Base-by-base conservation (phyloP, 2,329 filamentous ascomycete species). In the Hymenoscyphus salicellus region DNA sequence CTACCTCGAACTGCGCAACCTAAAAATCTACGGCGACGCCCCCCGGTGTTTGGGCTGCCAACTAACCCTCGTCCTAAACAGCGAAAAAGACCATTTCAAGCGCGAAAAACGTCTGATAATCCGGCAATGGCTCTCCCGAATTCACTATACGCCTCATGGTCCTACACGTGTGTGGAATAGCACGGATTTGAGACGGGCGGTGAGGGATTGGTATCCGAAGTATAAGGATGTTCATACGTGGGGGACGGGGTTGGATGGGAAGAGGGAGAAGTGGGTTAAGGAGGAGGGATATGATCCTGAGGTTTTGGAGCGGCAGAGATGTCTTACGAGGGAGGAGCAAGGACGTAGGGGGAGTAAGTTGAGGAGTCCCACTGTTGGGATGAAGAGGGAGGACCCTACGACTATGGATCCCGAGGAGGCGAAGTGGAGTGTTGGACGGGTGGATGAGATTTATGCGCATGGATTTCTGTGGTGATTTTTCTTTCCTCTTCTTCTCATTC, bases 11-110 rank as follows among this genome's bases (percentile, higher is more conserved):
- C 59, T 66, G 17, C 41, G 43, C 4, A n/a, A 62, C 5, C 32
- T 28, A 8, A 4, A 30, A 8, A 23, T 16, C 5, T 6, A 61
- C 16, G 28, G 26, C 14, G 46, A 58, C 1, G 23, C 43, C 3
- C 55, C 43, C 5, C 14, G 5, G 1, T 65, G 64, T 38, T 32
- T 68, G 3, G 72, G 69, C 1, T 75, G 73, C 57, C 61, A 60
- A 16, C 52, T 75, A 1, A 61, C 16, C 3, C 3, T 52, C 1
- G n/a, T 56, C 8, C 62, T 73, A 3, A 33, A 66, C 0, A 30
- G 8, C 16, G 73, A 75, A 61, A 36, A 20, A 1, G 73, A 75
- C 30, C 73, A 75, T 20, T 72, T 68, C 55, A 75, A 75, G 58
- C 0, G 2, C 0, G 1, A 55, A 0, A 74, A 74, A 38, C 66